phyloP scores from a whole-genome alignment of 768 basidiomycete genomes.

The Kwoniella mangroviensis region DNA sequence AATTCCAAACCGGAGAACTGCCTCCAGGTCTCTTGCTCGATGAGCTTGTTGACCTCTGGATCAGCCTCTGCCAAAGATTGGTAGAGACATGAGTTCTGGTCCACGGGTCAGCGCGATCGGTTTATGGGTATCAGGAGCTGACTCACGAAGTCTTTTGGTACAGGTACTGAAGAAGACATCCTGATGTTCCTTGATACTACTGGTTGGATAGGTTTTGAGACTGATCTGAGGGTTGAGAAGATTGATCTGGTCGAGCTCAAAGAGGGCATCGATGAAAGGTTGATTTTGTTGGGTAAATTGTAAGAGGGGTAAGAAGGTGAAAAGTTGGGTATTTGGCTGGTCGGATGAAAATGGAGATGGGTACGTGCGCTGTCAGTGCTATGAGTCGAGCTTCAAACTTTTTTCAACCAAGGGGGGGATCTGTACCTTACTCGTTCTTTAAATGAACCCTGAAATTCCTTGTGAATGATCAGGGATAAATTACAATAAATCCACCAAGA shows the following conservation, averaged over 20 bases:
- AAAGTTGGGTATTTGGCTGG: conserved; percentile 6
- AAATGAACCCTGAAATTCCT: conserved; percentile 3
- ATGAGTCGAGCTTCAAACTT: neutral
- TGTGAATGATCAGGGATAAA: neutral
- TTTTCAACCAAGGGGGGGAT: conserved; percentile 3
- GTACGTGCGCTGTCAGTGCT: neutral
- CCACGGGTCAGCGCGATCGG: neutral
- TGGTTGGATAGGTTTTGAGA: conserved; percentile 7
- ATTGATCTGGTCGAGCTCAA: conserved; percentile 30
- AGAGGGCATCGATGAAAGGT: conserved; percentile 30
- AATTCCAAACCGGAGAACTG: conserved; percentile 97
- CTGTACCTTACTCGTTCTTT: conserved; percentile 2
- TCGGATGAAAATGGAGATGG: neutral
- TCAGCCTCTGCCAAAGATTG: conserved; percentile 84
- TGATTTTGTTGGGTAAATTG: conserved; percentile 7
- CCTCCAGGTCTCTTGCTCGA: conserved; percentile 95
- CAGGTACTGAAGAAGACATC: conserved; percentile 58
- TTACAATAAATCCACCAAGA: neutral
- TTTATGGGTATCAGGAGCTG: neutral
- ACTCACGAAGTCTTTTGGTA: conserved; percentile 60
- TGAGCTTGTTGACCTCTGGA: conserved; percentile 93
- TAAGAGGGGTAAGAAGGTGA: conserved; percentile 1
- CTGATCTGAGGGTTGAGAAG: conserved; percentile 22
- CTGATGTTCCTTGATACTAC: conserved; percentile 33
- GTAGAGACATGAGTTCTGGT: conserved; percentile 90